phyloP scores from a whole-genome alignment of 108 stramenopile genomes.

The Mediolabrus comicus region DNA sequence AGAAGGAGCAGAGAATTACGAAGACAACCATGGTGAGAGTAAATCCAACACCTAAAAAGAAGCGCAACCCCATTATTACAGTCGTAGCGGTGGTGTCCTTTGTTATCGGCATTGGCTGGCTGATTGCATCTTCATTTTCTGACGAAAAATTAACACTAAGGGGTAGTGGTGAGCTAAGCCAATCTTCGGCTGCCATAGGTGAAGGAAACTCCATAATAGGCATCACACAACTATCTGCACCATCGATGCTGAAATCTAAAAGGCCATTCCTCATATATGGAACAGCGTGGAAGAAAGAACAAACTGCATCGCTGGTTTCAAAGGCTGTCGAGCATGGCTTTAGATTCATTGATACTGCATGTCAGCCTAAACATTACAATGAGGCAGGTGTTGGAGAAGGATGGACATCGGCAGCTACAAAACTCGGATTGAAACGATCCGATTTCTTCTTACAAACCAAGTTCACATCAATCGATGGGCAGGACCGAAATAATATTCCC shows the following conservation, averaged over 20 bases:
- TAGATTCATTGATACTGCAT: slow-evolving; percentile 91
- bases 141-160: neutral
- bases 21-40: neutral
- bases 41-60: neutral
- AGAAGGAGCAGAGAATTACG: neutral
- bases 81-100: neutral
- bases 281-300: slow-evolving; percentile 92
- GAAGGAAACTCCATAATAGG: too few relatives aligned
- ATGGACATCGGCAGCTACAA: slow-evolving; percentile 41
- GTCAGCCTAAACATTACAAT: slow-evolving; percentile 91
- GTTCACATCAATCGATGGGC: slow-evolving; percentile 75
- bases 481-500: slow-evolving; percentile 82
- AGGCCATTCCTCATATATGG: slow-evolving; percentile 63
- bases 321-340: slow-evolving; percentile 83
- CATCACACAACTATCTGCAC: slow-evolving; percentile 11
- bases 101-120: neutral
- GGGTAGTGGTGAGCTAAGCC: neutral
- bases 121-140: neutral
- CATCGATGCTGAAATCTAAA: slow-evolving; percentile 6
- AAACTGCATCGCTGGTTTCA: slow-evolving; percentile 67
- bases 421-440: slow-evolving; percentile 46
- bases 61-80: neutral
- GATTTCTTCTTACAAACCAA: slow-evolving; percentile 91
- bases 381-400: slow-evolving; percentile 84
- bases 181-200: too few relatives aligned